These are phyloP conservation scores for Spathaspora hagerdaliae DNA, from an alignment of 805 yeast genomes.

Conservation along the genomic window DNA sequence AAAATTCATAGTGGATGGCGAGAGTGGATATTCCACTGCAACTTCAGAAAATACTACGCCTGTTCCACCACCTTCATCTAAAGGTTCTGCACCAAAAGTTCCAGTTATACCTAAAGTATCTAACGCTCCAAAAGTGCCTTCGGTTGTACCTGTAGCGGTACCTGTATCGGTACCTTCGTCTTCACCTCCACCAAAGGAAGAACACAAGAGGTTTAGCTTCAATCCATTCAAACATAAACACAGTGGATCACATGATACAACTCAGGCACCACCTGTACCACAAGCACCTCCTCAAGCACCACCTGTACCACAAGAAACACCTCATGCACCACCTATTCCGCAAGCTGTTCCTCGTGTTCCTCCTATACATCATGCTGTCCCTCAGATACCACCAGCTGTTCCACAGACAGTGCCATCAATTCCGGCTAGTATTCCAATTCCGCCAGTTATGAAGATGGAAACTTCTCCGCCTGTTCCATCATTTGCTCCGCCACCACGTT, in stretches of 20 bases:
- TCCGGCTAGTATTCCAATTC: slow-evolving; percentile 14
- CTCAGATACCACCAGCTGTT: slow-evolving; percentile 10
- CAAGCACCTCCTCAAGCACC: slow-evolving; percentile 7
- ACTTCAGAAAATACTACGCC: slow-evolving; percentile 9
- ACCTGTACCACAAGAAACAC: slow-evolving; percentile 7
- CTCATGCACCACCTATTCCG: slow-evolving; percentile 12
- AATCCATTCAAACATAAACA: slow-evolving; percentile 9
- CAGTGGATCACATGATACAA: background rate
- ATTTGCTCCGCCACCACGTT: slow-evolving; percentile 5
- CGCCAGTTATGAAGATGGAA: slow-evolving; percentile 7
- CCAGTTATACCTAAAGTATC: slow-evolving; percentile 3
- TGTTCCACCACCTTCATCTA: slow-evolving; percentile 15
- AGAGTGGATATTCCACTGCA: slow-evolving; percentile 10
- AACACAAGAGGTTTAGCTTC: background rate
- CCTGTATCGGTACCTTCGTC: slow-evolving; percentile 11
- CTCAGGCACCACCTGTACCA: slow-evolving; percentile 10
- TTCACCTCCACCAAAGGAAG: background rate
- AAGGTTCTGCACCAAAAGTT: slow-evolving; percentile 7
- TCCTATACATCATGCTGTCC: slow-evolving; percentile 1
- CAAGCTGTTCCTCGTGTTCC: slow-evolving; percentile 11
- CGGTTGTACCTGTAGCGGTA: slow-evolving; percentile 6
- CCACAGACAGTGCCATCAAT: slow-evolving; percentile 11
- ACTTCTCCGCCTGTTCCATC: slow-evolving; percentile 7
- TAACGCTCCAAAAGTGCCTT: slow-evolving; percentile 8
- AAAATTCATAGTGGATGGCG: slow-evolving; percentile 40